These are phyloP conservation scores for Neurospora sublineolata DNA, from an alignment of 495 filamentous ascomycete genomes.

Conservation along the genomic window DNA sequence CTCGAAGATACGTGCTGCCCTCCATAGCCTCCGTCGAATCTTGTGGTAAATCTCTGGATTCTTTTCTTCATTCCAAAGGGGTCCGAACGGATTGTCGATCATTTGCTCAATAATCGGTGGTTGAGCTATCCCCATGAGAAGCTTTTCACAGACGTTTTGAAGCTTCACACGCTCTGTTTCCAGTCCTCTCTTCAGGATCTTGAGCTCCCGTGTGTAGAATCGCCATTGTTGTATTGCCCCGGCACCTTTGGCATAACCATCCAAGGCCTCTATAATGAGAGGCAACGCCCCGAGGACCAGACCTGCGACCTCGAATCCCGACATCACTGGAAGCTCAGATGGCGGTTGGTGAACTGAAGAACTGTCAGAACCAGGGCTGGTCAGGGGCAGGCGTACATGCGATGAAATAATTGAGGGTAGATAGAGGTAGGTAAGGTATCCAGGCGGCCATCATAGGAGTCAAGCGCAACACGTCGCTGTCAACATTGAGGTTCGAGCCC, in stretches of 20 bases:
- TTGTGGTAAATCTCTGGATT: slow-evolving; percentile 3
- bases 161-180: slow-evolving; percentile 23
- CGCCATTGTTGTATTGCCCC: slow-evolving; percentile 14
- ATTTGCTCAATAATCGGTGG: slow-evolving; percentile 13
- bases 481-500: not conserved
- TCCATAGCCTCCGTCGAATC: slow-evolving; percentile 12
- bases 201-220: slow-evolving; percentile 20
- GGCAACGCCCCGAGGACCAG: slow-evolving; percentile 31
- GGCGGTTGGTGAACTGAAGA: not conserved
- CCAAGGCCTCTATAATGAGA: slow-evolving; percentile 28
- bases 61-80: slow-evolving; percentile 7
- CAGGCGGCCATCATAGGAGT: not conserved
- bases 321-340: slow-evolving; percentile 12
- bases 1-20: slow-evolving; percentile 9
- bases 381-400: not conserved
- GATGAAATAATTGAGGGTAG: not conserved
- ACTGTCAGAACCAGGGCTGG: not conserved
- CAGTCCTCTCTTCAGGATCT: slow-evolving; percentile 19
- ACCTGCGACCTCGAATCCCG: slow-evolving; percentile 34
- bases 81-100: slow-evolving; percentile 15
- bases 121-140: slow-evolving; percentile 16
- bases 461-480: not conserved
- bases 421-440: no score
- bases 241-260: slow-evolving; percentile 25
- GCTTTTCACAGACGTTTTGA: slow-evolving; percentile 22